Evolutionary conservation across 768 basidiomycete genomes (phyloP).

Genomic region (Tulasnella sp.): DNA sequence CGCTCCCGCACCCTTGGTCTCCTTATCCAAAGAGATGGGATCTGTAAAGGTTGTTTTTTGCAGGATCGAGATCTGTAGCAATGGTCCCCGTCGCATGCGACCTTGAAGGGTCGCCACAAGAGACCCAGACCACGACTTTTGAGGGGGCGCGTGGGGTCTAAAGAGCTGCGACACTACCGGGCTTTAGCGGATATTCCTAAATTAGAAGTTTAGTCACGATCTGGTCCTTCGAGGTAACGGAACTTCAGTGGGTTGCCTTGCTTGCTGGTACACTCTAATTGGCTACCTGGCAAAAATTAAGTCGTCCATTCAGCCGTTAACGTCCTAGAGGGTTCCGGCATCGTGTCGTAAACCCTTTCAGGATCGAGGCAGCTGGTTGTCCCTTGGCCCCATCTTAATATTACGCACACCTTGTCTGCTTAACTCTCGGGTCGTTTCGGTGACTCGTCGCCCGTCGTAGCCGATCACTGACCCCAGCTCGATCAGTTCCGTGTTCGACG

Average conservation of each 20-base stretch:
- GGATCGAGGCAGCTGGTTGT: neutral
- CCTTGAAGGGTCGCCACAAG: neutral
- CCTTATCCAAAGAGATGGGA: slow-evolving; percentile 3
- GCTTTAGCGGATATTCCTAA: neutral
- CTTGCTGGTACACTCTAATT: neutral
- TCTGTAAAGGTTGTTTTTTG: slow-evolving; percentile 12
- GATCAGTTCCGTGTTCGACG: neutral
- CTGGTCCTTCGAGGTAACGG: neutral
- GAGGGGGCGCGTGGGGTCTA: neutral
- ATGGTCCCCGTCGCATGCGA: neutral
- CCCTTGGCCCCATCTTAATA: neutral
- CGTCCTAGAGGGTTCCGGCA: slow-evolving; percentile 2
- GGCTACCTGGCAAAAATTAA: neutral
- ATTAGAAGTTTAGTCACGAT: neutral
- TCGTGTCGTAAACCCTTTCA: slow-evolving; percentile 4
- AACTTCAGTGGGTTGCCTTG: neutral
- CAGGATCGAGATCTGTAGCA: slow-evolving; percentile 3
- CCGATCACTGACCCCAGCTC: neutral
- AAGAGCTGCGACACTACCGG: neutral
- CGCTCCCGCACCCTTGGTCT: slow-evolving; percentile 13
- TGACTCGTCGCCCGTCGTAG: neutral
- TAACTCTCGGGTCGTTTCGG: neutral
- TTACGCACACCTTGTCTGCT: neutral
- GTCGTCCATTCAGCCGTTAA: neutral
- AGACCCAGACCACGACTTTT: neutral